These are phyloP conservation scores for Eutrema heterophyllum DNA, from an alignment of 345 rosid genomes.

Conservation along the genomic window DNA sequence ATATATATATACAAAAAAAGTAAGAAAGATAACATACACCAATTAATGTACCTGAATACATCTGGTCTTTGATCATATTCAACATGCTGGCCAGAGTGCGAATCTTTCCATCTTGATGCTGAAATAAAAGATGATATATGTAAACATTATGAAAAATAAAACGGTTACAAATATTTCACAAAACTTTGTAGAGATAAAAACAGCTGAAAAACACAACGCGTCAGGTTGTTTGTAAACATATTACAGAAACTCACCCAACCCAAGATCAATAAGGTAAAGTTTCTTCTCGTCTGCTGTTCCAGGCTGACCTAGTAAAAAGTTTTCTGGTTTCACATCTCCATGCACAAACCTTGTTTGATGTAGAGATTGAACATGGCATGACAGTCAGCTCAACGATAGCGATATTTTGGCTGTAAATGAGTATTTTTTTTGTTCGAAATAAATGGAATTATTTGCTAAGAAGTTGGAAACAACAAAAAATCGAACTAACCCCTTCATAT, in stretches of 20 bases:
- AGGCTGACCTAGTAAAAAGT: slow-evolving; percentile 85
- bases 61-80: slow-evolving; percentile 97
- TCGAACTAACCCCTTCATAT: slow-evolving; percentile 63
- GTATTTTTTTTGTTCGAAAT: neutral
- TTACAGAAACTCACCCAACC: slow-evolving; percentile 56
- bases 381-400: slow-evolving; percentile 8
- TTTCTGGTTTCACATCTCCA: slow-evolving; percentile 96
- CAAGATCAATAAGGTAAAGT: slow-evolving; percentile 87
- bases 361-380: slow-evolving; percentile 10
- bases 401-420: neutral
- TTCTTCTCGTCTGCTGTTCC: slow-evolving; percentile 83
- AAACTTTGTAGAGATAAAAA: neutral
- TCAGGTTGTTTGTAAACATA: neutral
- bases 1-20: neutral
- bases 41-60: slow-evolving; percentile 63
- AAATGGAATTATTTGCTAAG: neutral
- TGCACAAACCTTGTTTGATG: slow-evolving; percentile 68
- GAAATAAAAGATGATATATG: slow-evolving; percentile 20
- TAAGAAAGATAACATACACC: slow-evolving; percentile 2
- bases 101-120: slow-evolving; percentile 95
- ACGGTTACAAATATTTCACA: slow-evolving; percentile 1
- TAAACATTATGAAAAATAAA: neutral
- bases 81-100: slow-evolving; percentile 74
- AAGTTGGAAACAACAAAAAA: neutral
- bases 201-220: neutral